Percentiles rank a stretch among this genome's conserved stretches.
Conservation (phyloP, 192 early-diverging fungal genomes). For the Entomortierella lignicola region DNA sequence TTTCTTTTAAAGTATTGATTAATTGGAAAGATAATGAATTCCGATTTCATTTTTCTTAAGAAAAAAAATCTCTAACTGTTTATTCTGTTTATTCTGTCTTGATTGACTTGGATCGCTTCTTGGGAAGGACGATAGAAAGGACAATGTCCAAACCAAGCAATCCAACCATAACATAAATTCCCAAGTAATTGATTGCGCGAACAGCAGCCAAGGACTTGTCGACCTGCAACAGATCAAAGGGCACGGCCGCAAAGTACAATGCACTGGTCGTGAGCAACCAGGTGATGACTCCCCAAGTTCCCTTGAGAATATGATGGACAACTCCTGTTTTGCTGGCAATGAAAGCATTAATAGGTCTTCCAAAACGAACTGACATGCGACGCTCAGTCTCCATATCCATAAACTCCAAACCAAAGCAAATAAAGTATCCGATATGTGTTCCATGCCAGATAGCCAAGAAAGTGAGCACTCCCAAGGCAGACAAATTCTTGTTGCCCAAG, state of each 20-base stretch:
- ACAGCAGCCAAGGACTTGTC: conserved; percentile 40
- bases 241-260: conserved; percentile 60
- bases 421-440: conserved; percentile 66
- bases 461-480: conserved; percentile 54
- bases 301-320: conserved; percentile 3
- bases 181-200: conserved; percentile 28
- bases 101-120: conserved; percentile 53
- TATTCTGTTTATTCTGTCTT: conserved; percentile 39
- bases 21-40: no score
- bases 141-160: conserved; percentile 28
- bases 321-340: conserved; percentile 38
- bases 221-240: conserved; percentile 61
- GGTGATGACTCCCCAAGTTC: conserved; percentile 40
- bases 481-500: conserved; percentile 67
- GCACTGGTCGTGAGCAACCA: conserved; percentile 60
- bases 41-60: background rate
- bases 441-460: conserved; percentile 78
- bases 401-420: conserved; percentile 69
- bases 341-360: conserved; percentile 42
- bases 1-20: no score
- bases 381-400: conserved; percentile 64
- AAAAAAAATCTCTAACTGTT: background rate
- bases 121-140: conserved; percentile 39
- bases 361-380: conserved; percentile 41
- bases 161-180: conserved; percentile 37